A percentile compares a stretch with the other conserved stretches of the same genome.
Conservation (phyloP, 495 filamentous ascomycete genomes). For the Paragyromitra xinjiangensis region DNA sequence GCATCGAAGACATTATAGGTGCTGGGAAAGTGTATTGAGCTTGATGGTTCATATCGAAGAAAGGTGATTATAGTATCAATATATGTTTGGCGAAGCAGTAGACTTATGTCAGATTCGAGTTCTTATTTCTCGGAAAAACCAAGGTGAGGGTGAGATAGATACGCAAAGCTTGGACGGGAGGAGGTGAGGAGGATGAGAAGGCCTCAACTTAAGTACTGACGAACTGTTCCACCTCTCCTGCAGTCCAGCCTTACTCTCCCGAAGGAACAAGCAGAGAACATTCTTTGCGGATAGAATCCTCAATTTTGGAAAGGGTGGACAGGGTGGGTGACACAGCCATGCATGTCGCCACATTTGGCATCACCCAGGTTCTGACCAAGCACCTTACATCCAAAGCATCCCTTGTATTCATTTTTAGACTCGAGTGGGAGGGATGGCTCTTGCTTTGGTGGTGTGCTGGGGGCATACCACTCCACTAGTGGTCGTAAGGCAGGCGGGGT, state of each 20-base stretch:
- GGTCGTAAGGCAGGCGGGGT: slow-evolving; percentile 32
- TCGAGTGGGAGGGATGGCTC: slow-evolving; percentile 16
- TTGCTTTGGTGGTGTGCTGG: slow-evolving; percentile 37
- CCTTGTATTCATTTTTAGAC: slow-evolving; percentile 55
- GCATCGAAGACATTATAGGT: slow-evolving; percentile 48
- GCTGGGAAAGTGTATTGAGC: slow-evolving; percentile 49
- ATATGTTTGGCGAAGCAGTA: slow-evolving; percentile 26
- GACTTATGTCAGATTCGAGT: slow-evolving; percentile 48
- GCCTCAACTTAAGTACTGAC: slow-evolving; percentile 51
- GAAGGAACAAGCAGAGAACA: slow-evolving; percentile 52
- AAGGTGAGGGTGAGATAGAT: slow-evolving; percentile 46
- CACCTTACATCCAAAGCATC: slow-evolving; percentile 57
- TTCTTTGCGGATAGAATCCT: slow-evolving; percentile 54
- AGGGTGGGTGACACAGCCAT: slow-evolving; percentile 51
- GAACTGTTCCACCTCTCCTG: slow-evolving; percentile 39
- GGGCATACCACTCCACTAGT: slow-evolving; percentile 34
- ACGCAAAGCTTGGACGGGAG: slow-evolving; percentile 54
- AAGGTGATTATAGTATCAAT: slow-evolving; percentile 3
- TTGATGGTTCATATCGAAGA: slow-evolving; percentile 51
- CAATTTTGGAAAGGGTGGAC: slow-evolving; percentile 49
- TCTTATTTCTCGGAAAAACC: slow-evolving; percentile 37
- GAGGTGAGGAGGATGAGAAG: slow-evolving; percentile 49
- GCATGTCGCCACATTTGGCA: slow-evolving; percentile 54
- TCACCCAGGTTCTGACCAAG: slow-evolving; percentile 55
- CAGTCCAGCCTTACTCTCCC: slow-evolving; percentile 52